These are phyloP conservation scores for Neoboletus subvelutipes DNA, from an alignment of 768 basidiomycete species.

Conservation along the genomic window DNA sequence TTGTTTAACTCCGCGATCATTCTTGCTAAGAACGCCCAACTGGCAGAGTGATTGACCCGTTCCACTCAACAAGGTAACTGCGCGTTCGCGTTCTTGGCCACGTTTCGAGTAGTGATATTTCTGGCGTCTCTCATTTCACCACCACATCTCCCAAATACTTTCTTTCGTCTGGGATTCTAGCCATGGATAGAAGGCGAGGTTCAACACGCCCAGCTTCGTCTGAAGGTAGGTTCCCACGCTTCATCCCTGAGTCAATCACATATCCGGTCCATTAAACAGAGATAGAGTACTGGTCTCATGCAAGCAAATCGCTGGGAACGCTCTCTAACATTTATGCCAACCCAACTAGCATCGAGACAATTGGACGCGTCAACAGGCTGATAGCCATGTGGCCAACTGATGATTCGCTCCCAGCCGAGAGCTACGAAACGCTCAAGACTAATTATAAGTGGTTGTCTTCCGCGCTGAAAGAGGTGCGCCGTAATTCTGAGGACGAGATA, in stretches of 20 bases:
- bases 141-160: neutral
- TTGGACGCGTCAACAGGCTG: slow-evolving; percentile 71
- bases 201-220: slow-evolving; percentile 65
- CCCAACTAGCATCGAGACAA: slow-evolving; percentile 51
- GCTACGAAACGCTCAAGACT: slow-evolving; percentile 60
- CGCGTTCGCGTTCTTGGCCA: neutral
- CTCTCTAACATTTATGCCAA: slow-evolving; percentile 56
- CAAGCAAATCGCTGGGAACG: slow-evolving; percentile 54
- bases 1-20: slow-evolving; percentile 23
- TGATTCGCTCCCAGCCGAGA: slow-evolving; percentile 66
- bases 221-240: slow-evolving; percentile 58
- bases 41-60: neutral
- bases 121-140: slow-evolving; percentile 1
- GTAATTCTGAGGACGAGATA: slow-evolving; percentile 57
- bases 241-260: slow-evolving; percentile 9
- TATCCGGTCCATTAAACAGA: slow-evolving; percentile 42
- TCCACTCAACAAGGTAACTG: slow-evolving; percentile 7
- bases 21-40: slow-evolving; percentile 10
- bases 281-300: slow-evolving; percentile 74
- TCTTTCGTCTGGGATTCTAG: neutral
- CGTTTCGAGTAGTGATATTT: slow-evolving; percentile 9
- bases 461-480: slow-evolving; percentile 63
- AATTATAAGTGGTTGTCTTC: slow-evolving; percentile 60
- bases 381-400: slow-evolving; percentile 72
- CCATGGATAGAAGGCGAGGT: slow-evolving; percentile 69